Percentiles rank a stretch among this genome's conserved stretches.
These are phyloP conservation scores for Cryptococcus sp. DNA, from an alignment of 1,284 basidiomycete species.

Conservation along the genomic window DNA sequence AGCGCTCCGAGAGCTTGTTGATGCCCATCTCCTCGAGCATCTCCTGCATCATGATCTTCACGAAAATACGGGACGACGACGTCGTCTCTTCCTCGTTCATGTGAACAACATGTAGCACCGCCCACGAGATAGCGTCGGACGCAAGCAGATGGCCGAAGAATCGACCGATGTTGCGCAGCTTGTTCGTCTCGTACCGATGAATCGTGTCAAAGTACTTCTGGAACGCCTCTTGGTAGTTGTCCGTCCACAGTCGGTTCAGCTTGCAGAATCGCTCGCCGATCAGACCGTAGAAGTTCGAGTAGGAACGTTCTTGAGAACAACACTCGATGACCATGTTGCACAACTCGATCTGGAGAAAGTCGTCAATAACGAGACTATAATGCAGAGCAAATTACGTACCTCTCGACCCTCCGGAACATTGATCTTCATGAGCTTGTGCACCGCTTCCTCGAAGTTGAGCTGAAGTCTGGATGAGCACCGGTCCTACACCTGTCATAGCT, in stretches of 20 bases:
- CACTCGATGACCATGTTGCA: slow-evolving; percentile 99
- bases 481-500: background rate
- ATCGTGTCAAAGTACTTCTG: slow-evolving; percentile 91
- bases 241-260: slow-evolving; percentile 90
- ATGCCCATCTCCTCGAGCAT: slow-evolving; percentile 92
- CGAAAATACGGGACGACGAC: slow-evolving; percentile 91
- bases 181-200: slow-evolving; percentile 98
- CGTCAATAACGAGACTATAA: background rate
- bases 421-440: slow-evolving; percentile 94
- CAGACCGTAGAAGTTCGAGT: slow-evolving; percentile 93
- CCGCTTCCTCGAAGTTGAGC: slow-evolving; percentile 96
- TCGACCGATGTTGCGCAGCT: slow-evolving; percentile 92
- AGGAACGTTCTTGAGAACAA: slow-evolving; percentile 98
- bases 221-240: slow-evolving; percentile 85
- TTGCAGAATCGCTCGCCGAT: slow-evolving; percentile 96
- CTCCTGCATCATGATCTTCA: slow-evolving; percentile 95
- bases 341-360: slow-evolving; percentile 72
- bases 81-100: slow-evolving; percentile 99
- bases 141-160: slow-evolving; percentile 91
- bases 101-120: slow-evolving; percentile 77
- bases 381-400: slow-evolving; percentile 57
- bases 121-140: slow-evolving; percentile 88
- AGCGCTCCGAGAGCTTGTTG: slow-evolving; percentile 76
- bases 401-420: slow-evolving; percentile 90
- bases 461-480: slow-evolving; percentile 17